Percentiles rank a stretch among this genome's conserved stretches.
Conservation (phyloP, 2,329 filamentous ascomycete genomes). For the Claviceps pusilla region DNA sequence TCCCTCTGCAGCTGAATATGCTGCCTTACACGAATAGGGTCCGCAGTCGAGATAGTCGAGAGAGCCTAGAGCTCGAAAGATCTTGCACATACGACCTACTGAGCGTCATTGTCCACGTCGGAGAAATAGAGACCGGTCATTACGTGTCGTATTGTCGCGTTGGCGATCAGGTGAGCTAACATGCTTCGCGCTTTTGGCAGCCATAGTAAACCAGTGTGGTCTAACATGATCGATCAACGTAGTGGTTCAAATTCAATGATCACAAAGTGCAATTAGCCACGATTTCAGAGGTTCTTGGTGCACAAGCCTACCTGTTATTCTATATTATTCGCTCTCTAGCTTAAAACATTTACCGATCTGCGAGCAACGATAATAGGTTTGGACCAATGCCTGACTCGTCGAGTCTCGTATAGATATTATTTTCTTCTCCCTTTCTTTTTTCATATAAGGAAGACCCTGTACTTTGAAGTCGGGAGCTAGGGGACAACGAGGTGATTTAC, state of each 20-base stretch:
- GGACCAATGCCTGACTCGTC: not conserved
- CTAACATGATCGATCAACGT: not conserved
- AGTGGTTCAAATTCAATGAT: constrained; percentile 96
- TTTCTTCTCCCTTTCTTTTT: not conserved
- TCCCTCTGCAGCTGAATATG: constrained; percentile 79
- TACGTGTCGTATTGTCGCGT: constrained; percentile 82
- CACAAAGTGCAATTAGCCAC: constrained; percentile 76
- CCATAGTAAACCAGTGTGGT: not conserved
- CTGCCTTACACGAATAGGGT: constrained; percentile 69
- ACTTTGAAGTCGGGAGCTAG: not conserved
- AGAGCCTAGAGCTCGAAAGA: constrained; percentile 42
- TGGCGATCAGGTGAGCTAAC: constrained; percentile 43
- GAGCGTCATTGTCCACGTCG: constrained; percentile 83
- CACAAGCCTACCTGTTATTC: constrained; percentile 82
- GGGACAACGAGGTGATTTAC: not conserved
- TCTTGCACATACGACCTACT: constrained; percentile 74
- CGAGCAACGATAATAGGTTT: not conserved
- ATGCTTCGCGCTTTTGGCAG: constrained; percentile 1
- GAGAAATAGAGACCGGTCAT: constrained; percentile 82
- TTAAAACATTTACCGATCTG: not conserved
- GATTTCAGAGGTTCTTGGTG: constrained; percentile 70
- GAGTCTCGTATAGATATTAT: not conserved
- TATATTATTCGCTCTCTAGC: constrained; percentile 56
- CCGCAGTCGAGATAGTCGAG: constrained; percentile 32
- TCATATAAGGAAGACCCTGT: not conserved